A percentile compares a stretch with the other conserved stretches of the same genome.
These are phyloP conservation scores for Ustilago xerochloae DNA, from an alignment of 1,284 basidiomycete genomes.

Conservation along the genomic window DNA sequence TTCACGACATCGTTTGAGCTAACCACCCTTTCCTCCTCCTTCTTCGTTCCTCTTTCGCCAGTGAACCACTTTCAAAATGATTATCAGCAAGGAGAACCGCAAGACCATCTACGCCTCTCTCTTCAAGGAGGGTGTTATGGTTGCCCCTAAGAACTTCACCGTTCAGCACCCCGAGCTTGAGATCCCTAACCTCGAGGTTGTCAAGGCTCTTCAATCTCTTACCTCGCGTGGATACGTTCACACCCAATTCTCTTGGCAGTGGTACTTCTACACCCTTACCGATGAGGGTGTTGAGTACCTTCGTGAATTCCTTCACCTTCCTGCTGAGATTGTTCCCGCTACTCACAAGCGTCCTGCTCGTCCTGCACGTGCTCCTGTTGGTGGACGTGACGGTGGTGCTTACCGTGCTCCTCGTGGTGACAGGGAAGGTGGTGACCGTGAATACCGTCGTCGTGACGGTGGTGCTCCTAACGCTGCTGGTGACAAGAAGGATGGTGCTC, in stretches of 20 bases:
- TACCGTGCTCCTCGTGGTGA: constrained; percentile 64
- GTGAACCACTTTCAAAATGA: constrained; percentile 53
- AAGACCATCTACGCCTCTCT: constrained; percentile 67
- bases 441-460: constrained; percentile 64
- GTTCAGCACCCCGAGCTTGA: constrained; percentile 97
- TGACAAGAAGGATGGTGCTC: constrained; percentile 66
- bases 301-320: constrained; percentile 68
- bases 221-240: constrained; percentile 96
- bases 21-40: neutral
- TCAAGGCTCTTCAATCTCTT: constrained; percentile 98
- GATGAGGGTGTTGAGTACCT: constrained; percentile 68
- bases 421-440: constrained; percentile 65
- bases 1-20: constrained; percentile 11
- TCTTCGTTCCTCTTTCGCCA: neutral
- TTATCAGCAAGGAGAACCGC: constrained; percentile 68
- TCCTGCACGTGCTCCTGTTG: constrained; percentile 60
- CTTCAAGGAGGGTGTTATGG: constrained; percentile 81
- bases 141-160: constrained; percentile 99
- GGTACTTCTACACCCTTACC: constrained; percentile 69
- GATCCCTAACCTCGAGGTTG: constrained; percentile 96
- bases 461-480: constrained; percentile 48
- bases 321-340: constrained; percentile 67
- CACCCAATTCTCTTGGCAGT: constrained; percentile 79
- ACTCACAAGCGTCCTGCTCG: constrained; percentile 68
- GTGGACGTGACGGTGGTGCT: constrained; percentile 62